Percentiles rank a stretch among this genome's conserved stretches.
Conservation (phyloP, 2,329 filamentous ascomycete genomes). For the Ceratocystiopsis brevicomis region DNA sequence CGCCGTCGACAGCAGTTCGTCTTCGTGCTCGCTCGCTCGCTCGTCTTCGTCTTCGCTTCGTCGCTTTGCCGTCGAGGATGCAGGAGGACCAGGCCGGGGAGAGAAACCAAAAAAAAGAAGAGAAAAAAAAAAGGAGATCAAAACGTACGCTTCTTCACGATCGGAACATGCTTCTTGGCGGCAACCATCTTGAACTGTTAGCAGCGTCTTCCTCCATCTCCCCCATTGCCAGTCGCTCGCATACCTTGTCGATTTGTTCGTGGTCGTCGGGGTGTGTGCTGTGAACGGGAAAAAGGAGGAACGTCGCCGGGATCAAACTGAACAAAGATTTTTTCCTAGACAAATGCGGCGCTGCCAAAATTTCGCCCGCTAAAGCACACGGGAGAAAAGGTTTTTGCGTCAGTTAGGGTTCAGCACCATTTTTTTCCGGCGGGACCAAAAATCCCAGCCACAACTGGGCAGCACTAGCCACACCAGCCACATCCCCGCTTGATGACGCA, state of each 20-base stretch:
- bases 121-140: too few relatives aligned
- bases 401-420: conserved; percentile 5
- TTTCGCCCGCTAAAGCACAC: background rate
- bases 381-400: conserved; percentile 2
- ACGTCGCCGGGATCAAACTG: background rate
- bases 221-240: background rate
- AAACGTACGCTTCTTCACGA: conserved; percentile 99
- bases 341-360: too few relatives aligned
- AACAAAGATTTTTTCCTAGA: conserved; percentile 4
- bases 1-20: too few relatives aligned
- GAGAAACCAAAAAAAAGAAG: too few relatives aligned
- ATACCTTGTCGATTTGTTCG: conserved; percentile 7
- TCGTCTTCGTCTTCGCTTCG: too few relatives aligned
- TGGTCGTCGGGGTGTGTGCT: conserved; percentile 1
- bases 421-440: background rate
- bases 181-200: conserved; percentile 63
- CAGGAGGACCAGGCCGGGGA: too few relatives aligned
- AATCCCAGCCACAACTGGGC: background rate
- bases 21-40: too few relatives aligned
- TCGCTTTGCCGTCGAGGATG: too few relatives aligned
- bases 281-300: conserved; percentile 1
- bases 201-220: background rate
- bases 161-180: conserved; percentile 97
- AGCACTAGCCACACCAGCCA: too few relatives aligned
- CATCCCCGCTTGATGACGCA: too few relatives aligned